These are phyloP conservation scores for Thraustochytrium striatum DNA, from an alignment of 352 stramenopile genomes.

Conservation along the genomic window DNA sequence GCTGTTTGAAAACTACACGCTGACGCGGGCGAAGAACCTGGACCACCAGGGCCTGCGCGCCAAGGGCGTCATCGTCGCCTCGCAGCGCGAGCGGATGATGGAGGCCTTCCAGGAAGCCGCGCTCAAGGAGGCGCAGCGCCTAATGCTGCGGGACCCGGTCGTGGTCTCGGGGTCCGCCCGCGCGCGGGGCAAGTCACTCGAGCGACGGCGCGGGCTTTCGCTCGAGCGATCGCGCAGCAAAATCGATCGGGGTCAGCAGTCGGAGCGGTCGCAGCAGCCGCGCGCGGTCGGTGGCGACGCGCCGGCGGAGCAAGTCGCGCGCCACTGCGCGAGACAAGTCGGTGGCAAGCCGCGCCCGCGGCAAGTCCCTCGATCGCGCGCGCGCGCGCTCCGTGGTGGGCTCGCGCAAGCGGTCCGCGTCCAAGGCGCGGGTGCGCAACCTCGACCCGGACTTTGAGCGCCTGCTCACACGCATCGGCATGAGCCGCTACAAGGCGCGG, in stretches of 20 bases:
- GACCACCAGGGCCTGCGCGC: constrained; percentile 13
- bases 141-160: background rate
- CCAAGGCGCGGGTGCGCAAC: background rate
- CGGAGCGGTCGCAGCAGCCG: too few relatives aligned
- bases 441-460: constrained; percentile 24
- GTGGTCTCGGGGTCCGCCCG: background rate
- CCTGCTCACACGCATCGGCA: background rate
- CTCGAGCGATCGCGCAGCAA: too few relatives aligned
- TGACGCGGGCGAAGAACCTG: constrained; percentile 1
- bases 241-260: too few relatives aligned
- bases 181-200: background rate
- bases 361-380: constrained; percentile 6
- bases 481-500: background rate
- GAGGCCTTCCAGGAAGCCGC: constrained; percentile 16
- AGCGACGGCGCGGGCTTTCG: background rate
- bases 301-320: background rate
- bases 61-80: constrained; percentile 18
- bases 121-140: constrained; percentile 7
- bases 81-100: constrained; percentile 21
- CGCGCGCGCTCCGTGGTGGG: background rate
- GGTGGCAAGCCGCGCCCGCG: background rate
- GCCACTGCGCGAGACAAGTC: background rate
- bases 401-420: background rate
- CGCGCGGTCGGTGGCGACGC: too few relatives aligned
- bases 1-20: constrained; percentile 28